Evolutionary conservation across 805 yeast genomes (phyloP).

Genomic region (Candida maesae): DNA sequence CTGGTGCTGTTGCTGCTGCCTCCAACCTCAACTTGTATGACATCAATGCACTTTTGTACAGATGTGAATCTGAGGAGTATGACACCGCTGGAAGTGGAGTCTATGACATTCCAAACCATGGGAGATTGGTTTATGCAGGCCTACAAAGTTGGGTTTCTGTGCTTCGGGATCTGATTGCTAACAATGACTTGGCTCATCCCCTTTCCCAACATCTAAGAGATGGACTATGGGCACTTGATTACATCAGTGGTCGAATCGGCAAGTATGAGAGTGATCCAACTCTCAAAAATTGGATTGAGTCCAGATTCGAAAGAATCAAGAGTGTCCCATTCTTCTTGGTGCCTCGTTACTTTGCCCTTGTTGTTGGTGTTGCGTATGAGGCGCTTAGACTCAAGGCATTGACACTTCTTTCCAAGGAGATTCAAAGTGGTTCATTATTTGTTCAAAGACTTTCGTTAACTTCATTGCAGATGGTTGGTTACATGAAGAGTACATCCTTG

Average conservation of each 20-base stretch:
- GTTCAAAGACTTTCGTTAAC: constrained; percentile 76
- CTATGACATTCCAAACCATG: constrained; percentile 71
- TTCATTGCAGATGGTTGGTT: constrained; percentile 84
- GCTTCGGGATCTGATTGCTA: constrained; percentile 54
- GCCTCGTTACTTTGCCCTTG: constrained; percentile 83
- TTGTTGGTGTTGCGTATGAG: constrained; percentile 79
- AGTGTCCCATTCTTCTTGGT: constrained; percentile 72
- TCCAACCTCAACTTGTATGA: constrained; percentile 57
- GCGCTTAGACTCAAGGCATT: constrained; percentile 72
- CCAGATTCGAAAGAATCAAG: constrained; percentile 60
- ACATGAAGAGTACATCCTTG: constrained; percentile 69
- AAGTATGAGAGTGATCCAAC: constrained; percentile 51
- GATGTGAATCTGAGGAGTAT: constrained; percentile 83
- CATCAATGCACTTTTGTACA: constrained; percentile 69
- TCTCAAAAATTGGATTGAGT: constrained; percentile 67
- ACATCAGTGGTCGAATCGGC: constrained; percentile 55
- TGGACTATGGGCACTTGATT: constrained; percentile 90
- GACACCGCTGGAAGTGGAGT: constrained; percentile 79
- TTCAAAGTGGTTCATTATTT: constrained; percentile 64
- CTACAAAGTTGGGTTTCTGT: constrained; percentile 88
- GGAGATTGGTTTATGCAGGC: constrained; percentile 80
- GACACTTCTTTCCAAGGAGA: constrained; percentile 46
- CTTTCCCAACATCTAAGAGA: constrained; percentile 72
- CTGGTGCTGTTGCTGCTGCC: constrained; percentile 77
- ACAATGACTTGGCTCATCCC: constrained; percentile 82